These are phyloP conservation scores for Inonotus hispidus DNA, from an alignment of 1,284 basidiomycete species.

Conservation along the genomic window DNA sequence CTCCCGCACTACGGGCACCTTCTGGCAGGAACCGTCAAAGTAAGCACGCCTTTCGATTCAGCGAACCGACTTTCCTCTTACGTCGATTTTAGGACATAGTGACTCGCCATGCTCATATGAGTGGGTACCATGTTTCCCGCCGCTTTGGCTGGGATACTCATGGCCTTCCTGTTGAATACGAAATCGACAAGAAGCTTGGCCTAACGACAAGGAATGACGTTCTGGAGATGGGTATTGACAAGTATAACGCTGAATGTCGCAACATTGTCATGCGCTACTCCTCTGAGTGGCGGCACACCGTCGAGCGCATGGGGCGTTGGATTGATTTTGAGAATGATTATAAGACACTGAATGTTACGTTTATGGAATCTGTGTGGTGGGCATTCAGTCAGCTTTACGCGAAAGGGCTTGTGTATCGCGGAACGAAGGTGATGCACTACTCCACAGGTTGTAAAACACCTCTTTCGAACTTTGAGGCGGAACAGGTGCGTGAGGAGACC, in stretches of 20 bases:
- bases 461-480: slow-evolving; percentile 96
- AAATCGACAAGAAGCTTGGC: slow-evolving; percentile 81
- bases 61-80: background rate
- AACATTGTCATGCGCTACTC: slow-evolving; percentile 98
- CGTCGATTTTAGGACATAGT: slow-evolving; percentile 74
- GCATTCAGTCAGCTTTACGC: slow-evolving; percentile 93
- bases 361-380: slow-evolving; percentile 99
- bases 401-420: slow-evolving; percentile 92
- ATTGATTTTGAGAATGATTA: slow-evolving; percentile 99
- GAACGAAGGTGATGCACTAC: slow-evolving; percentile 96
- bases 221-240: slow-evolving; percentile 91
- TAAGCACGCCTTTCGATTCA: slow-evolving; percentile 40
- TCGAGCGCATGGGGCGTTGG: slow-evolving; percentile 98
- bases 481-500: slow-evolving; percentile 49
- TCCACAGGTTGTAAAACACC: slow-evolving; percentile 96
- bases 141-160: slow-evolving; percentile 97
- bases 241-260: slow-evolving; percentile 96
- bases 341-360: slow-evolving; percentile 90
- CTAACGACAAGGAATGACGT: slow-evolving; percentile 91
- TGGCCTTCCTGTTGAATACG: slow-evolving; percentile 97
- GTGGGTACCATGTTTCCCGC: slow-evolving; percentile 44
- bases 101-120: slow-evolving; percentile 76
- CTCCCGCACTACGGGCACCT: slow-evolving; percentile 92
- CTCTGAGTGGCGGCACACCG: slow-evolving; percentile 88
- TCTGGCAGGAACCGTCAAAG: slow-evolving; percentile 92